A percentile compares a stretch with the other conserved stretches of the same genome.
Evolutionary conservation across 768 basidiomycete species (phyloP).

Genomic region (Candolleomyces eurysporus): DNA sequence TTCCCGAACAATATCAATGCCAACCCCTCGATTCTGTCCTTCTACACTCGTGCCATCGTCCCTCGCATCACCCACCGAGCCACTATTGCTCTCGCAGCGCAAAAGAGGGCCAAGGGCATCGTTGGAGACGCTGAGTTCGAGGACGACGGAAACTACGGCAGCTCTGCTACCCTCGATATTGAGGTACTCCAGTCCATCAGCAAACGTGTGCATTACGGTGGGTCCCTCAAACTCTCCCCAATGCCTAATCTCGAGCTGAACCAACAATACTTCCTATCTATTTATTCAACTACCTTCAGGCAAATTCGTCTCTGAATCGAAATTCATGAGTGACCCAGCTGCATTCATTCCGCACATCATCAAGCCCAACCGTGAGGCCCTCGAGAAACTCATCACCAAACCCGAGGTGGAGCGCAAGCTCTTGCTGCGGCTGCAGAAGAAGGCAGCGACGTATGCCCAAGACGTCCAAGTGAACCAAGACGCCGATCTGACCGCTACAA

Average conservation of each 20-base stretch:
- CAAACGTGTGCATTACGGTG: slow-evolving; percentile 97
- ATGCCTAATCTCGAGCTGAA: background rate
- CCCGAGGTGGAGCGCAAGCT: slow-evolving; percentile 91
- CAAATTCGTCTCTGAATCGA: slow-evolving; percentile 98
- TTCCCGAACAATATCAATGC: slow-evolving; percentile 80
- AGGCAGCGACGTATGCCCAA: slow-evolving; percentile 76
- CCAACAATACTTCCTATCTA: background rate
- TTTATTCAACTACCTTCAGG: slow-evolving; percentile 47
- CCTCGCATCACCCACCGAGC: slow-evolving; percentile 82
- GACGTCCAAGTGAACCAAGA: slow-evolving; percentile 74
- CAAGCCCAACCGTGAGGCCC: slow-evolving; percentile 68
- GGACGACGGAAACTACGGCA: slow-evolving; percentile 98
- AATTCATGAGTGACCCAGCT: slow-evolving; percentile 83
- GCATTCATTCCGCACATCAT: slow-evolving; percentile 93
- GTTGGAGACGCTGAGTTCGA: slow-evolving; percentile 67
- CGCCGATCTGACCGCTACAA: slow-evolving; percentile 4
- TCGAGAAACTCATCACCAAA: slow-evolving; percentile 93
- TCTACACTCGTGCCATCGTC: slow-evolving; percentile 86
- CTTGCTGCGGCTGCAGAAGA: slow-evolving; percentile 80
- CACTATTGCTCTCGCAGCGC: slow-evolving; percentile 61
- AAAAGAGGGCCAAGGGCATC: slow-evolving; percentile 67
- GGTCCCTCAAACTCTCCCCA: slow-evolving; percentile 3
- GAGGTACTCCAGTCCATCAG: slow-evolving; percentile 98
- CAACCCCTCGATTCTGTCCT: slow-evolving; percentile 81
- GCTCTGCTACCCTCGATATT: slow-evolving; percentile 90